Percentiles rank a stretch among this genome's conserved stretches.
phyloP scores from a whole-genome alignment of 2,329 filamentous ascomycete genomes.

The Colletotrichum lupini region DNA sequence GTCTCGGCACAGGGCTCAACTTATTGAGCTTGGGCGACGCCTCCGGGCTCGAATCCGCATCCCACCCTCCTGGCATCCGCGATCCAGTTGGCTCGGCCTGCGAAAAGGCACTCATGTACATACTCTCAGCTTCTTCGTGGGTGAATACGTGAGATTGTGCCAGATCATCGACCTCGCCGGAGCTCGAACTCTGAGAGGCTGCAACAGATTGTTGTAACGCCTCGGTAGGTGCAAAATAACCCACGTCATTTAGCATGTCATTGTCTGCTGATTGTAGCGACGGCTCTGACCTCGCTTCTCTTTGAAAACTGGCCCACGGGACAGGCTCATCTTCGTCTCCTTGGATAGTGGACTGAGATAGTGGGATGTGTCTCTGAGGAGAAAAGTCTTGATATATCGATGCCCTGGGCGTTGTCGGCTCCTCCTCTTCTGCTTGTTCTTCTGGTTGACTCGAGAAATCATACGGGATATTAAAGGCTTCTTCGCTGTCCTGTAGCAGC shows the following conservation, averaged over 20 bases:
- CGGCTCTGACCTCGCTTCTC: constrained; percentile 51
- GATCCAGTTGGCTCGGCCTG: constrained; percentile 48
- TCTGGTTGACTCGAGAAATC: constrained; percentile 53
- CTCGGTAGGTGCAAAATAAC: constrained; percentile 5
- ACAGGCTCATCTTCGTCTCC: constrained; percentile 42
- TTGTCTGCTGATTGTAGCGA: constrained; percentile 42
- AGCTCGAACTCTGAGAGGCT: constrained; percentile 41
- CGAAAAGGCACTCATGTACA: constrained; percentile 84
- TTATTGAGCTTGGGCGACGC: background rate
- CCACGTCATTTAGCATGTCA: background rate
- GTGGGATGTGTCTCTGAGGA: constrained; percentile 12
- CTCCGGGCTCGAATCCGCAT: constrained; percentile 46
- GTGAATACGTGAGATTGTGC: constrained; percentile 77
- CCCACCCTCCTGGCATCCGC: constrained; percentile 66
- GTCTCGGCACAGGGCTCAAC: background rate
- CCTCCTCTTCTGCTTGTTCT: constrained; percentile 48
- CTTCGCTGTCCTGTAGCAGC: constrained; percentile 62
- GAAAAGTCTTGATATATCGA: constrained; percentile 55
- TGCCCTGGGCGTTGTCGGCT: constrained; percentile 64
- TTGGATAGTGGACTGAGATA: constrained; percentile 29
- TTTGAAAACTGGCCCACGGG: constrained; percentile 46
- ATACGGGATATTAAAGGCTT: constrained; percentile 67
- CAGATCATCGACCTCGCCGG: constrained; percentile 59
- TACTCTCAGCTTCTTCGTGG: constrained; percentile 84
- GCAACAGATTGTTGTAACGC: constrained; percentile 39